phyloP scores from a whole-genome alignment of 2,329 filamentous ascomycete genomes.

The Parafenestella ontariensis region DNA sequence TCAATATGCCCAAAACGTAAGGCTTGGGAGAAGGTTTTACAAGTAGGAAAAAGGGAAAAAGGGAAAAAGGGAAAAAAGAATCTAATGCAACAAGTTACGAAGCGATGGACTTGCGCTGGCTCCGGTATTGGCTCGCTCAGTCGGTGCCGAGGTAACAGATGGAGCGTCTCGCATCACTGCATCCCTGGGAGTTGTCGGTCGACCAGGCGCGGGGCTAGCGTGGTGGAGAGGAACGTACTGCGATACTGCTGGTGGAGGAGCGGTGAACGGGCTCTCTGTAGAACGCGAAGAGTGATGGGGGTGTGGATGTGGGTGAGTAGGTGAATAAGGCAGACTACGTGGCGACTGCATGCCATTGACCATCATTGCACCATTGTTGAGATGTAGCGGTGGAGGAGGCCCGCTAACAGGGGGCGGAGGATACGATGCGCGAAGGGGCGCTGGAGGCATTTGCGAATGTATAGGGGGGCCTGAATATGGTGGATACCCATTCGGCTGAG shows the following conservation, averaged over 20 bases:
- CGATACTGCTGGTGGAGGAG: constrained; percentile 30
- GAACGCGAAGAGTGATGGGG: constrained; percentile 43
- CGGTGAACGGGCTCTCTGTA: constrained; percentile 45
- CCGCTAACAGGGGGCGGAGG: constrained; percentile 35
- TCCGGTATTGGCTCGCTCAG: constrained; percentile 42
- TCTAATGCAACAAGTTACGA: constrained; percentile 56
- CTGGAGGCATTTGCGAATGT: constrained; percentile 38
- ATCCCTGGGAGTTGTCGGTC: constrained; percentile 46
- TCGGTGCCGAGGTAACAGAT: constrained; percentile 31
- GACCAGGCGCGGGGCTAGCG: constrained; percentile 41
- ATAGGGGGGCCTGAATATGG: constrained; percentile 40
- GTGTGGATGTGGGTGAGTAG: constrained; percentile 44
- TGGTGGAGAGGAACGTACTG: constrained; percentile 40
- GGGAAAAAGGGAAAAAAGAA: constrained; percentile 17
- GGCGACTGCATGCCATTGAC: constrained; percentile 50
- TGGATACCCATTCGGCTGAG: constrained; percentile 44
- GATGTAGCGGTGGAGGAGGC: constrained; percentile 41
- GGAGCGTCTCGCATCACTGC: constrained; percentile 43
- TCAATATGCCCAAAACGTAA: constrained; percentile 24
- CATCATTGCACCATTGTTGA: constrained; percentile 40
- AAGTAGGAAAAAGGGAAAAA: constrained; percentile 8
- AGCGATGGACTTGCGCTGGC: constrained; percentile 58
- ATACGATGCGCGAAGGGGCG: constrained; percentile 38
- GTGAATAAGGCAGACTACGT: constrained; percentile 45
- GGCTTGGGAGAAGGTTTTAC: constrained; percentile 7